Evolutionary conservation across 441 rosid genomes (phyloP), one percentile per base, ranked within the genome.

Genomic region (Sinapis alba): DNA sequence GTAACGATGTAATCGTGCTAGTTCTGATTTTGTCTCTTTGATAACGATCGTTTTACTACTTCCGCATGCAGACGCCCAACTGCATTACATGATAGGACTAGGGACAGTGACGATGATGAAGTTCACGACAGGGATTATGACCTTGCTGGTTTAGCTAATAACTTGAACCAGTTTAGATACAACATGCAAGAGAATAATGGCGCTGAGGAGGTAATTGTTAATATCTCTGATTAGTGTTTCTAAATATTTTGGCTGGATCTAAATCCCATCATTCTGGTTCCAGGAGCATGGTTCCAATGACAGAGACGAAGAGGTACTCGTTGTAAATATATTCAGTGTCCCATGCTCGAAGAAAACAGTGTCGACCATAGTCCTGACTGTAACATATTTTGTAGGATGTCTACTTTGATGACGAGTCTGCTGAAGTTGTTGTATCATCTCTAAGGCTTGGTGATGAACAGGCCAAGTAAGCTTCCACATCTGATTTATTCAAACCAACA

Each of bases 81-180:
- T 30, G 89, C 97, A 26, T 78, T 96, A 82, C 98, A 90, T 62
- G 99, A 91, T 75, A 89, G 98, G 86, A 83, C 88, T 6, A 86
- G 90, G 73, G 99, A 96, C 74, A 93, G 98, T 82, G 99, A 96
- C 47, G 99, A 96, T 65, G 99, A 96, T 63, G 98, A 93, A 65
- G 79, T 84, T 79, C 95, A 87, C 53, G 99, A 93, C 76, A 89
- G 94, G 81, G 98, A 93, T 82, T 96, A 89, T 81, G 99, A 96
- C 85, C 92, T 96, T 77, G 92, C 96, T 34, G 91, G 90, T 77
- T 87, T 93, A 59, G 97, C 97, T 13, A 93, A 93, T 80, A 88
- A 90, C 78, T 79, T 95, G 76, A 93, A 86, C 78, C 99, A 93
- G 83, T 93, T 91, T 73, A 82, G 93, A 84, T 96, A 93, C 83